A percentile compares a stretch with the other conserved stretches of the same genome.
Conservation (phyloP, 805 yeast species). For the Ogataea chonburiensis region DNA sequence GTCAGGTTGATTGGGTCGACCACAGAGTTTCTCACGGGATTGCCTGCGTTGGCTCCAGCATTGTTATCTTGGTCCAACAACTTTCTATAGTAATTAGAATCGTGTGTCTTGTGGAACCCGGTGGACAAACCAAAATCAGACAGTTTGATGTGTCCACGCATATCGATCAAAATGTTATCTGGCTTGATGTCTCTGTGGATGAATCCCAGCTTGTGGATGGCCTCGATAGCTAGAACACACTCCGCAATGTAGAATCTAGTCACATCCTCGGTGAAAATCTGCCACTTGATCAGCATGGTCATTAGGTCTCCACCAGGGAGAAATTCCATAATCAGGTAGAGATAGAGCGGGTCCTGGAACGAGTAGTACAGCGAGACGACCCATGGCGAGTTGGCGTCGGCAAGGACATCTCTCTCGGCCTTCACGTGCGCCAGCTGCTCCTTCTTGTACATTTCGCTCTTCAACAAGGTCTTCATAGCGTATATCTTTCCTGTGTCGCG, state of each 20-base stretch:
- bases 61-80: conserved; percentile 62
- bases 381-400: conserved; percentile 87
- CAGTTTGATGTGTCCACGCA: conserved; percentile 61
- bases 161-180: conserved; percentile 75
- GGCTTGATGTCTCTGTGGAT: conserved; percentile 98
- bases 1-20: conserved; percentile 95
- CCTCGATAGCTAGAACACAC: conserved; percentile 92
- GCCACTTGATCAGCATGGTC: conserved; percentile 96
- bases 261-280: conserved; percentile 88
- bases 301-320: conserved; percentile 83
- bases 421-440: conserved; percentile 95
- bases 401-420: conserved; percentile 93
- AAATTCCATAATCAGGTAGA: conserved; percentile 79
- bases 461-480: conserved; percentile 91
- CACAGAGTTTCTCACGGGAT: conserved; percentile 60
- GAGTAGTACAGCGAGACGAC: conserved; percentile 80
- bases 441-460: conserved; percentile 90
- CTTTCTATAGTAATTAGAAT: conserved; percentile 80
- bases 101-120: conserved; percentile 93
- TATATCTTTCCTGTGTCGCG: conserved; percentile 86
- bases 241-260: conserved; percentile 94
- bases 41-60: conserved; percentile 34
- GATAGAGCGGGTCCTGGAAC: conserved; percentile 73
- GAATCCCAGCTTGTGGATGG: conserved; percentile 87
- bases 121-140: conserved; percentile 81